These are phyloP conservation scores for Aspergillus alliaceus DNA, from an alignment of 2,329 filamentous ascomycete species.

Conservation along the genomic window DNA sequence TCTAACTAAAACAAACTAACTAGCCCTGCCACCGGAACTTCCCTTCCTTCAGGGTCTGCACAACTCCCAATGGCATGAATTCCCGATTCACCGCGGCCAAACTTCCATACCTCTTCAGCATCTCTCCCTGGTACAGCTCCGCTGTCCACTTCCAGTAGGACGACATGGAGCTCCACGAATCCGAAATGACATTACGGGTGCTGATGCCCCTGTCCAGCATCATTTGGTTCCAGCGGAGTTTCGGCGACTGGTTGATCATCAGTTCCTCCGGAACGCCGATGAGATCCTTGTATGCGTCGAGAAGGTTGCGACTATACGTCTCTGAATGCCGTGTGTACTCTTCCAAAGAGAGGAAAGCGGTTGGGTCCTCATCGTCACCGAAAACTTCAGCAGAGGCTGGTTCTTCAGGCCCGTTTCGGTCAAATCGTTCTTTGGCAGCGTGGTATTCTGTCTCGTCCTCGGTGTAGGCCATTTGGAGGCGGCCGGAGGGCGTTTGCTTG, in stretches of 20 bases:
- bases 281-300: conserved; percentile 33
- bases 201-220: conserved; percentile 9
- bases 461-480: conserved; percentile 33
- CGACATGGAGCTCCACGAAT: conserved; percentile 35
- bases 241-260: conserved; percentile 27
- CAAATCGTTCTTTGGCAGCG: conserved; percentile 35
- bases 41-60: conserved; percentile 43
- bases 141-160: conserved; percentile 47
- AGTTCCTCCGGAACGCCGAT: conserved; percentile 33
- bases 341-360: conserved; percentile 39
- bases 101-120: conserved; percentile 41
- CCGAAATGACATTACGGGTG: conserved; percentile 19
- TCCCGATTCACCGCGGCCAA: conserved; percentile 42
- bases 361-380: background rate
- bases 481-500: conserved; percentile 34
- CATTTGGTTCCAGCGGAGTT: conserved; percentile 26
- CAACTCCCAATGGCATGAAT: conserved; percentile 44
- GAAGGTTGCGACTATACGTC: conserved; percentile 29
- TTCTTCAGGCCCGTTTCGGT: conserved; percentile 21
- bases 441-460: conserved; percentile 58
- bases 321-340: conserved; percentile 40
- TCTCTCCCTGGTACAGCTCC: conserved; percentile 42
- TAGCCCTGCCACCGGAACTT: conserved; percentile 44
- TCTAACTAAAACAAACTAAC: conserved; percentile 20
- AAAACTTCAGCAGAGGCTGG: background rate